Evolutionary conservation across 1,284 basidiomycete genomes (phyloP).

Genomic region (Phylloporus sp.): DNA sequence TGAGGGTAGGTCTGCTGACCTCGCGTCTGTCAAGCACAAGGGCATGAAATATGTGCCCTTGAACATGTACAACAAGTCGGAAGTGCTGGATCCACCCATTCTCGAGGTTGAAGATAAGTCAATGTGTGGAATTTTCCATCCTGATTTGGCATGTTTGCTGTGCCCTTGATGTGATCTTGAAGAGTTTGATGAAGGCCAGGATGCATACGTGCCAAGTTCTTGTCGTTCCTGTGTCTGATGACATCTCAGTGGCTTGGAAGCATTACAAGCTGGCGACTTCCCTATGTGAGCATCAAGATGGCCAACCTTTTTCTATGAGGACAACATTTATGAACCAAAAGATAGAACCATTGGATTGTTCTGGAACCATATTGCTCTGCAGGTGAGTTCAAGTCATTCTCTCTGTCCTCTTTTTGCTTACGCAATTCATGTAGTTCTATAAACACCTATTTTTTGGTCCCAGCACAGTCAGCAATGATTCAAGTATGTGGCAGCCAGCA

Average conservation of each 20-base stretch:
- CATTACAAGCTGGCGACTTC: slow-evolving; percentile 1
- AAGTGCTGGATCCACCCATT: not conserved
- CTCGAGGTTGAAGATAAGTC: not conserved
- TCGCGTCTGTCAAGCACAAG: slow-evolving; percentile 4
- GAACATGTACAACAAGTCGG: not conserved
- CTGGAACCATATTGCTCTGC: not conserved
- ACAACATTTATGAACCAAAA: not conserved
- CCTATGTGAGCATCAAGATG: slow-evolving; percentile 4
- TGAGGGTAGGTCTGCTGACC: not conserved
- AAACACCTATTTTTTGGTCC: slow-evolving; percentile 3
- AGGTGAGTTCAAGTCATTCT: not conserved
- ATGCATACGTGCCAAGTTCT: not conserved
- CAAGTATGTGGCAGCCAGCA: not conserved
- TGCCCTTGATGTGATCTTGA: slow-evolving; percentile 7
- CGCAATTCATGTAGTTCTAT: slow-evolving; percentile 2
- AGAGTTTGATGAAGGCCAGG: slow-evolving; percentile 7
- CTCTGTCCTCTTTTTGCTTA: too few species aligned
- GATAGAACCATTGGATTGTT: slow-evolving; percentile 4
- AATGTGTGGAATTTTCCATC: slow-evolving; percentile 7
- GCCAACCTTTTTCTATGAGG: slow-evolving; percentile 5
- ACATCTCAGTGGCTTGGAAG: slow-evolving; percentile 3
- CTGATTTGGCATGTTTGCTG: not conserved
- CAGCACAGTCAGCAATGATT: not conserved
- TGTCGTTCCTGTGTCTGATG: not conserved
- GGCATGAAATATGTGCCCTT: not conserved